These are phyloP conservation scores for Synchytrium microbalum DNA, from an alignment of 371 early-diverging fungal genomes.

Conservation along the genomic window DNA sequence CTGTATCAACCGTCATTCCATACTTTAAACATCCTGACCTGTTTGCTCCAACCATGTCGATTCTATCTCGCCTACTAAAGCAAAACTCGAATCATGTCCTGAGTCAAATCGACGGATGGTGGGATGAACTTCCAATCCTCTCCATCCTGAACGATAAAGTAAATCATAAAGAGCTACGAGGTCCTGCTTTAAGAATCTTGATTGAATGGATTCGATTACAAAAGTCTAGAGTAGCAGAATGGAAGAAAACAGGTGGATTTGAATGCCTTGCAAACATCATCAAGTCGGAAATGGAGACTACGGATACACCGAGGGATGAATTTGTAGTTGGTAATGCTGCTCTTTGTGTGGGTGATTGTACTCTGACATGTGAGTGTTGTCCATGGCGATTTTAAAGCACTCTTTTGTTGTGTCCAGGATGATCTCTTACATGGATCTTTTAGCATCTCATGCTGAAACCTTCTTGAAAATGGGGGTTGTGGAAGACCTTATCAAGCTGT, in stretches of 20 bases:
- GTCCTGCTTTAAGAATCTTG: neutral
- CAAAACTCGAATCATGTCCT: neutral
- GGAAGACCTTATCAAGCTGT: neutral
- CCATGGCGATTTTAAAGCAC: too few relatives aligned
- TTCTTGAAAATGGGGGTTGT: neutral
- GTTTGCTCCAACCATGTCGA: neutral
- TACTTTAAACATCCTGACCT: neutral
- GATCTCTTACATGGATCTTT: neutral
- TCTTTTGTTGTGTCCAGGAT: too few relatives aligned
- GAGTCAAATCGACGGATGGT: neutral
- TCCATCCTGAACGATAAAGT: neutral
- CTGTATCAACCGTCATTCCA: neutral
- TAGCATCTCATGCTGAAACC: neutral
- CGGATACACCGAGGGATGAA: neutral
- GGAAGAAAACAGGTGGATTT: neutral
- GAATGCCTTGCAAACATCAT: neutral
- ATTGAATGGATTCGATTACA: neutral
- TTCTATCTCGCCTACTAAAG: neutral
- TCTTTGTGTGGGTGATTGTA: neutral
- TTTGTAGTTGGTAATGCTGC: neutral
- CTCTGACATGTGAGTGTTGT: neutral
- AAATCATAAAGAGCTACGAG: neutral
- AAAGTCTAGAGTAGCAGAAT: neutral
- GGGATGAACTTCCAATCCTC: neutral
- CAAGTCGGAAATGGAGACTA: neutral